phyloP scores from a whole-genome alignment of 352 stramenopile genomes.

The Phytophthora colocasiae region DNA sequence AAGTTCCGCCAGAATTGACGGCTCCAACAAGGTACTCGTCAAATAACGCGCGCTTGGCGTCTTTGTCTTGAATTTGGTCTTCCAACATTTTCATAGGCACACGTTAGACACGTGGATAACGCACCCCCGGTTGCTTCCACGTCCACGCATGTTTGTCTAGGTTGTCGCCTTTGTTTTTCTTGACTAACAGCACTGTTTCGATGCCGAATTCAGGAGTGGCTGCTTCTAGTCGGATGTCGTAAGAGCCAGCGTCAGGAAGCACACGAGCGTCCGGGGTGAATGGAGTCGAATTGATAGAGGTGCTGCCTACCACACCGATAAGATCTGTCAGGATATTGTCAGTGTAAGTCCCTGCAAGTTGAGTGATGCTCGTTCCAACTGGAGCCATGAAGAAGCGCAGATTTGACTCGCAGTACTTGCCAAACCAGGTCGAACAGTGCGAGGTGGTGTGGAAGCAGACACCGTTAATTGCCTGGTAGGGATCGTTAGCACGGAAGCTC shows the following conservation, averaged over 20 bases:
- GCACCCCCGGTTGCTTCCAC: constrained; percentile 40
- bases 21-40: constrained; percentile 56
- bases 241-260: constrained; percentile 35
- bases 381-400: constrained; percentile 58
- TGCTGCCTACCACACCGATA: constrained; percentile 32
- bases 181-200: constrained; percentile 54
- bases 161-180: constrained; percentile 57
- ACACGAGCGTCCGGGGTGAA: constrained; percentile 43
- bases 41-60: constrained; percentile 39
- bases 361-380: constrained; percentile 33
- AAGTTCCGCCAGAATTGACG: constrained; percentile 55
- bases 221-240: constrained; percentile 56
- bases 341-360: constrained; percentile 36
- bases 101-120: constrained; percentile 40
- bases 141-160: constrained; percentile 57
- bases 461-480: constrained; percentile 43
- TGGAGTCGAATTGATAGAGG: background rate
- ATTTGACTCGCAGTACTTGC: constrained; percentile 39
- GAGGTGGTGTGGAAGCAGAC: constrained; percentile 69
- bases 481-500: constrained; percentile 28
- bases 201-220: constrained; percentile 45
- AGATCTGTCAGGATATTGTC: constrained; percentile 48
- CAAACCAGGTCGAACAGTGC: constrained; percentile 68
- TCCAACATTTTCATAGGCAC: constrained; percentile 55
- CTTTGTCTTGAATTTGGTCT: constrained; percentile 15